Base-by-base conservation (phyloP, 169 alveolate species). In the Eimeria praecox region DNA sequence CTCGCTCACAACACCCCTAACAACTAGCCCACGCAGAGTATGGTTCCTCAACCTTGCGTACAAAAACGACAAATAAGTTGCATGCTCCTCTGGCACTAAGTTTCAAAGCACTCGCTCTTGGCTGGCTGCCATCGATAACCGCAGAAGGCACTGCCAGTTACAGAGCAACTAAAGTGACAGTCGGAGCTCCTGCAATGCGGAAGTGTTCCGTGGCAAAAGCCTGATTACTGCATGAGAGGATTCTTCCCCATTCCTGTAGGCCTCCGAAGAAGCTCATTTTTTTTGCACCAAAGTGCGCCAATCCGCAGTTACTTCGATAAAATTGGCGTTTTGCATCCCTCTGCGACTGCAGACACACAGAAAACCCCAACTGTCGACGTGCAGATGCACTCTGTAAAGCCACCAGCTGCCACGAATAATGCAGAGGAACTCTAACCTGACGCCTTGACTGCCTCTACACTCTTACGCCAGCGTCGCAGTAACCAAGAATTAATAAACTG, bases 241-340 rank as follows among this genome's bases (percentile, higher is more conserved):
- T 38, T 33, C 83, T 16, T 16, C 83, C 83, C 20, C 33, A n/a
- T 35, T 73, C 16, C 3, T 38, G 54, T 73, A 38, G 9, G 54
- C 33, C 33, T 66, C 75, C n/a, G 5, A 35, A 3, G 44, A n/a
- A 20, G 20, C 33, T 87, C 82, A 87, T 49, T 87, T 87, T 40
- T 64, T 87, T 38, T 64, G 83, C 75, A 87, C 94, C 52, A 62
- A 46, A 22, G 62, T 64, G 30, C 94, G 78, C 94, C 94, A 87
- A n/a, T 87, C 94, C 38, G 94, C 69, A 24, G 94, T 87, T 35
- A 87, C 94, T 87, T 87, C 94, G n/a, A 87, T 87, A 59, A 87
- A 87, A 77, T 87, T 87, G 69, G 94, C 94, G 24, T 87, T 87
- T 87, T 87, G 78, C 94, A 87, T 87, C 54, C 94, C 94, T 87